These are phyloP conservation scores for Myxozyma vanderwaltii DNA, from an alignment of 805 yeast species.

Conservation along the genomic window DNA sequence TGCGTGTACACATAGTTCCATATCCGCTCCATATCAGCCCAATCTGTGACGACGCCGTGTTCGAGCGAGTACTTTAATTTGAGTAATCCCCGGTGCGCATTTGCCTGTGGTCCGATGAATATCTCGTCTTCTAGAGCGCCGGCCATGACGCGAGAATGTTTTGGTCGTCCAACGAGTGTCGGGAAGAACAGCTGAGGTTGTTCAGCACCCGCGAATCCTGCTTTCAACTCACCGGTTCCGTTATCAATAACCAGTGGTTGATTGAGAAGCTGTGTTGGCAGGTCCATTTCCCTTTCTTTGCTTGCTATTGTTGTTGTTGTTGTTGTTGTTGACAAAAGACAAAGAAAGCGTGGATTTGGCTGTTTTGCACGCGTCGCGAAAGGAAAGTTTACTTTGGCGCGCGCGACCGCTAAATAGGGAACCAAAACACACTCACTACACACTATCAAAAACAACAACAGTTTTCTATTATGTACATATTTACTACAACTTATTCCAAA, in stretches of 20 bases:
- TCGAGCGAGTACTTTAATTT: constrained; percentile 69
- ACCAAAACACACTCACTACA: neutral
- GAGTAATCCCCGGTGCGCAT: constrained; percentile 74
- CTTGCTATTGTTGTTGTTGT: neutral
- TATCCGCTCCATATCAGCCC: constrained; percentile 83
- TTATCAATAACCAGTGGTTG: constrained; percentile 80
- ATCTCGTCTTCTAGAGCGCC: constrained; percentile 64
- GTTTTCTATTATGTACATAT: neutral
- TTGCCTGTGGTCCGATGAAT: constrained; percentile 73
- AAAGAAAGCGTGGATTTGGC: neutral
- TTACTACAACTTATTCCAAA: constrained; percentile 5
- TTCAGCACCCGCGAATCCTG: constrained; percentile 93
- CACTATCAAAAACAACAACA: neutral
- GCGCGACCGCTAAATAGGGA: too few relatives aligned
- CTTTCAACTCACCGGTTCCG: constrained; percentile 82
- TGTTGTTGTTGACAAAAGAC: neutral
- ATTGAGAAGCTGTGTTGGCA: constrained; percentile 42
- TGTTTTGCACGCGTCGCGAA: constrained; percentile 4
- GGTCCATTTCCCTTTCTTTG: constrained; percentile 8
- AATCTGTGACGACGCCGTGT: constrained; percentile 76
- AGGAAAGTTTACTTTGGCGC: too few relatives aligned
- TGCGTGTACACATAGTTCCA: constrained; percentile 71
- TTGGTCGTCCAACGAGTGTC: constrained; percentile 75
- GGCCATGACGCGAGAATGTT: constrained; percentile 81
- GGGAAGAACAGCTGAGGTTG: constrained; percentile 68